These are phyloP conservation scores for Nicotiana obtusifolia DNA, from an alignment of 257 asterid species.

Conservation along the genomic window DNA sequence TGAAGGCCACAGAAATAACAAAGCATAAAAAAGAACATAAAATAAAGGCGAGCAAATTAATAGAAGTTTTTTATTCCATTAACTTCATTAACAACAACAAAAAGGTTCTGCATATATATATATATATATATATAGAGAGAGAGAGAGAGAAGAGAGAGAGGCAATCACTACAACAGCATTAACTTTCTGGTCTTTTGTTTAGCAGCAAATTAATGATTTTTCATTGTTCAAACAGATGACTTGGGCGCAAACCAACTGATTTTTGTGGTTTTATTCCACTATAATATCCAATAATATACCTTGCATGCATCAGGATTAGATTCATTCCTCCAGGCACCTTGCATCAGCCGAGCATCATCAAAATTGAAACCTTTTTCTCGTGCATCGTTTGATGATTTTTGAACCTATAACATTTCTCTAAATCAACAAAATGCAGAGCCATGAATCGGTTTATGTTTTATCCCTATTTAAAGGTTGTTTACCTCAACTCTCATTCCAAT, in stretches of 20 bases:
- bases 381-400: constrained; percentile 45
- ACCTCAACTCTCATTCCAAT: constrained; percentile 74
- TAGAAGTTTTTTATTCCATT: not conserved
- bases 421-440: constrained; percentile 14
- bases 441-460: constrained; percentile 6
- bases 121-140: not conserved
- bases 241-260: not conserved
- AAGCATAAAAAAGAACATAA: not conserved
- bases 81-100: not conserved
- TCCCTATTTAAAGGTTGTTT: constrained; percentile 14
- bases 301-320: constrained; percentile 91
- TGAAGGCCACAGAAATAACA: not conserved
- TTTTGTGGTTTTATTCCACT: not conserved
- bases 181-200: not conserved
- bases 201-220: not conserved
- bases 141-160: not conserved
- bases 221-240: not conserved
- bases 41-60: not conserved
- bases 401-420: constrained; percentile 37
- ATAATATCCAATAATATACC: constrained; percentile 40
- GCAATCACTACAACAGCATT: not conserved
- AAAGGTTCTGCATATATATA: not conserved
- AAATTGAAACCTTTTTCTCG: constrained; percentile 97
- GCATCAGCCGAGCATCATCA: constrained; percentile 83
- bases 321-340: constrained; percentile 97